Conservation (phyloP, 495 filamentous ascomycete species). For the Filosporella fistucella region DNA sequence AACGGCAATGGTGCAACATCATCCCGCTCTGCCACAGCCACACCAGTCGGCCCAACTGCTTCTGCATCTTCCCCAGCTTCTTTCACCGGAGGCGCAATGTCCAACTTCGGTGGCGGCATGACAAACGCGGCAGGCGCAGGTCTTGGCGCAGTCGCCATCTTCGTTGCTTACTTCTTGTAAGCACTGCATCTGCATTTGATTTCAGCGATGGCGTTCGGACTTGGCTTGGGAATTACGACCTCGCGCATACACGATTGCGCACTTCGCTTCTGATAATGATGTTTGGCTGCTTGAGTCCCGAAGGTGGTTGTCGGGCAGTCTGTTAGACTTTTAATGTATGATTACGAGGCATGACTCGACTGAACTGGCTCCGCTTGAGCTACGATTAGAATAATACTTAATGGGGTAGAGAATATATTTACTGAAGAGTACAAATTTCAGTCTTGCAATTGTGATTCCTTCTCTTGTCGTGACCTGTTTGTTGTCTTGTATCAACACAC, state of each 20-base stretch:
- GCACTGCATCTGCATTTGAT: background rate
- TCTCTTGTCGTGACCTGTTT: background rate
- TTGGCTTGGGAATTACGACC: background rate
- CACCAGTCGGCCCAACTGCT: conserved; percentile 11
- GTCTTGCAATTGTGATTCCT: background rate
- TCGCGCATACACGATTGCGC: background rate
- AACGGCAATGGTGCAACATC: background rate
- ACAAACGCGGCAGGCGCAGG: conserved; percentile 9
- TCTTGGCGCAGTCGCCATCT: conserved; percentile 14
- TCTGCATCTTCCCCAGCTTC: background rate
- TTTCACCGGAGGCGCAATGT: conserved; percentile 8
- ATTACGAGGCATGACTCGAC: too few relatives aligned
- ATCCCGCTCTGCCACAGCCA: conserved; percentile 5
- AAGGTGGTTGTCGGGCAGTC: background rate
- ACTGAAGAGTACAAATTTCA: background rate
- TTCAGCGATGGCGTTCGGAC: conserved; percentile 3
- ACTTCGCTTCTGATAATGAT: conserved; percentile 1
- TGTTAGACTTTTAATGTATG: conserved; percentile 1
- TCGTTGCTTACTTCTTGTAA: conserved; percentile 22
- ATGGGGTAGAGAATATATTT: background rate
- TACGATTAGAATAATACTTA: too few relatives aligned
- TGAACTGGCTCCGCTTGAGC: too few relatives aligned
- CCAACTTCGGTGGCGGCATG: too few relatives aligned
- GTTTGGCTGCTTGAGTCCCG: background rate
- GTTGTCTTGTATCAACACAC: too few relatives aligned